These are phyloP conservation scores for Stramenopiles sp. DNA, from an alignment of 352 stramenopile species.

Conservation along the genomic window DNA sequence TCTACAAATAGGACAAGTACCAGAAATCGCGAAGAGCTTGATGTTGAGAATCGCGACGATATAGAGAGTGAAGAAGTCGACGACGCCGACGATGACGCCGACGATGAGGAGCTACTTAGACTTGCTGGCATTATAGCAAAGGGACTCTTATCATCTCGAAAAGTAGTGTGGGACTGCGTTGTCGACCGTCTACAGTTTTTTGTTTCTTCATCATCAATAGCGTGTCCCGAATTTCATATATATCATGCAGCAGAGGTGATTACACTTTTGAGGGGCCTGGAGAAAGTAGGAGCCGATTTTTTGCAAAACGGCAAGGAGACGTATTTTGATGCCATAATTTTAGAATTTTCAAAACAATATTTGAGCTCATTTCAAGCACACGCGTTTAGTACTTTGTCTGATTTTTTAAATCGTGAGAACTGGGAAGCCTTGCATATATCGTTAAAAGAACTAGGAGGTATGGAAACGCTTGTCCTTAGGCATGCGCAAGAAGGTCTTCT, in stretches of 20 bases:
- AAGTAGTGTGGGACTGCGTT: neutral
- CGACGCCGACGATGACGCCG: neutral
- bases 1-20: no score
- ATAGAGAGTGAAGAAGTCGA: neutral
- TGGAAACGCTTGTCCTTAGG: neutral
- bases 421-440: constrained; percentile 10
- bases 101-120: neutral
- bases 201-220: neutral
- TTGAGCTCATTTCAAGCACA: neutral
- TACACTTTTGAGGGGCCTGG: neutral
- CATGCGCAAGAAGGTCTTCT: neutral
- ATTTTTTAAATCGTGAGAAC: constrained; percentile 9
- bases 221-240: neutral
- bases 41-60: neutral
- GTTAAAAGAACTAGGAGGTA: constrained; percentile 4
- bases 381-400: neutral
- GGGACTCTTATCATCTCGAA: neutral
- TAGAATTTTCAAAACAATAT: neutral
- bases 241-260: neutral
- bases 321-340: neutral
- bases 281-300: neutral
- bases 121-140: neutral
- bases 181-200: neutral
- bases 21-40: no score
- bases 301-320: neutral